These are phyloP conservation scores for Zymoseptoria ardabiliae DNA, from an alignment of 2,329 filamentous ascomycete genomes.

Conservation along the genomic window DNA sequence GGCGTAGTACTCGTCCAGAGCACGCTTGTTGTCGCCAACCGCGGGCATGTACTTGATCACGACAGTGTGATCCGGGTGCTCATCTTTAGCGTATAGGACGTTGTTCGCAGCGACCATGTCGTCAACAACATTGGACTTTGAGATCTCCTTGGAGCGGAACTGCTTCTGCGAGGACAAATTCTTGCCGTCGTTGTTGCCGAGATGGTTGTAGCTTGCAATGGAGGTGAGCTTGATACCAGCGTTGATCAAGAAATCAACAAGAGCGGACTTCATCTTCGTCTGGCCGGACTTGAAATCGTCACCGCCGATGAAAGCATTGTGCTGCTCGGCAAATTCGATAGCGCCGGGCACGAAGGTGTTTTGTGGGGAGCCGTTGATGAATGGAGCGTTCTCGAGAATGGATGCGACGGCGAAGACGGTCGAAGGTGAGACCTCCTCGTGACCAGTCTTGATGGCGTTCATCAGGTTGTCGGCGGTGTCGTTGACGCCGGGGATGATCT, in stretches of 20 bases:
- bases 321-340: constrained; percentile 78
- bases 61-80: constrained; percentile 96
- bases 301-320: constrained; percentile 85
- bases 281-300: constrained; percentile 99
- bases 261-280: constrained; percentile 99
- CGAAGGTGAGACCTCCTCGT: constrained; percentile 88
- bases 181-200: constrained; percentile 99
- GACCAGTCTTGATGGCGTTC: constrained; percentile 75
- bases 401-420: constrained; percentile 93
- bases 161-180: constrained; percentile 96
- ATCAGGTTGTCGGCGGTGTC: constrained; percentile 94
- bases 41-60: constrained; percentile 99
- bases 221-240: constrained; percentile 98
- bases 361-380: constrained; percentile 98
- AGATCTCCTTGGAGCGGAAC: constrained; percentile 99
- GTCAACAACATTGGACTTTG: constrained; percentile 97
- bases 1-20: constrained; percentile 96
- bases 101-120: constrained; percentile 98
- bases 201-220: constrained; percentile 98
- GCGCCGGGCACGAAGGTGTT: constrained; percentile 97
- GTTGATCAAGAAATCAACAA: constrained; percentile 97
- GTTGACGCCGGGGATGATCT: constrained; percentile 81
- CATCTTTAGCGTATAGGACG: constrained; percentile 81
- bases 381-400: constrained; percentile 81
- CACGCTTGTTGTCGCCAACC: constrained; percentile 97